Percentiles rank a stretch among this genome's conserved stretches.
These are phyloP conservation scores for Cordia subcordata DNA, from an alignment of 257 asterid genomes.

Conservation along the genomic window DNA sequence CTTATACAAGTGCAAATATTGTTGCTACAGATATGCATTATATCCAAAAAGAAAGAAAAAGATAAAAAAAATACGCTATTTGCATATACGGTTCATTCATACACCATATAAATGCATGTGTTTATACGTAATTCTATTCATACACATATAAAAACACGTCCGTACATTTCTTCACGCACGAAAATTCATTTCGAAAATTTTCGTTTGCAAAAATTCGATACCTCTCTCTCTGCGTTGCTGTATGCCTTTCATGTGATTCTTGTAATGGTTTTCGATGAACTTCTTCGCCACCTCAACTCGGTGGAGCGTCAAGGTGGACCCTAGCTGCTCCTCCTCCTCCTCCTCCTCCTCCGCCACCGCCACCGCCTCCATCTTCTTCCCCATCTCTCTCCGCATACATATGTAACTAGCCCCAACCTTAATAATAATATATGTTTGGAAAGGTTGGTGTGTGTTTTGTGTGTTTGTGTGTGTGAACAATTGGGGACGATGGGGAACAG, in stretches of 20 bases:
- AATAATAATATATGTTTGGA: too few relatives aligned
- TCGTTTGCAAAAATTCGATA: conserved; percentile 13
- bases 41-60: too few relatives aligned
- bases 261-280: conserved; percentile 74
- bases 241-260: conserved; percentile 54
- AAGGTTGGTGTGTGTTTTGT: too few relatives aligned
- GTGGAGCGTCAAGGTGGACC: conserved; percentile 62
- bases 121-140: too few relatives aligned
- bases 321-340: conserved; percentile 42
- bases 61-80: too few relatives aligned
- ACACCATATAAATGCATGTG: not conserved
- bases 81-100: not conserved
- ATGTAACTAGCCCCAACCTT: not conserved
- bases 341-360: conserved; percentile 17
- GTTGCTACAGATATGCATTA: too few relatives aligned
- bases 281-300: conserved; percentile 85
- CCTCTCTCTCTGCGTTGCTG: conserved; percentile 59
- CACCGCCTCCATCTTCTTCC: conserved; percentile 28
- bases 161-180: conserved; percentile 34
- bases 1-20: too few relatives aligned
- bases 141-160: too few relatives aligned
- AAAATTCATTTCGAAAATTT: conserved; percentile 4
- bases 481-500: not conserved
- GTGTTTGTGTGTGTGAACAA: too few relatives aligned
- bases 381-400: conserved; percentile 13